phyloP scores from a whole-genome alignment of 495 filamentous ascomycete genomes.

The Venustampulla echinocandica region DNA sequence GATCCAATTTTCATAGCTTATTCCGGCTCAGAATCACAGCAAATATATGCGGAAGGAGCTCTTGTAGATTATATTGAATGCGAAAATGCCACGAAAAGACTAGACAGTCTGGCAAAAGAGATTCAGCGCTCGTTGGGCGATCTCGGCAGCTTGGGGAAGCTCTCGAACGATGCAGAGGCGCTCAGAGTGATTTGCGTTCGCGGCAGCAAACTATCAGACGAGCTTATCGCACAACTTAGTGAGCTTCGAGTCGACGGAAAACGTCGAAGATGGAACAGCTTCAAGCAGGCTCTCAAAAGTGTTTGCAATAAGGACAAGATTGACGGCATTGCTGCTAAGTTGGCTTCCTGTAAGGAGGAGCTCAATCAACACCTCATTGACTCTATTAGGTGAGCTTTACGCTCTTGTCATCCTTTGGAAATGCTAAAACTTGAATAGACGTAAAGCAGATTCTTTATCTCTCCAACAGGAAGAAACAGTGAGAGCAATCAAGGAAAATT shows the following conservation, averaged over 20 bases:
- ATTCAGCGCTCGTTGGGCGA: background rate
- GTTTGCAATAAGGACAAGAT: background rate
- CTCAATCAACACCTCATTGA: background rate
- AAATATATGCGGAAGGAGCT: background rate
- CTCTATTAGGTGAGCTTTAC: background rate
- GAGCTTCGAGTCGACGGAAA: background rate
- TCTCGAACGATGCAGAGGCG: background rate
- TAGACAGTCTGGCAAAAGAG: background rate
- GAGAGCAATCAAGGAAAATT: background rate
- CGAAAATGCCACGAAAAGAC: background rate
- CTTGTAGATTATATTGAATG: background rate
- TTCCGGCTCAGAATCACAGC: background rate
- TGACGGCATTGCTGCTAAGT: background rate
- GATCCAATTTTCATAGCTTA: no score
- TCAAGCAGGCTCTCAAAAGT: background rate
- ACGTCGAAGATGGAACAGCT: background rate
- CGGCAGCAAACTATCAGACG: background rate
- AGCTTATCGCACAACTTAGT: background rate
- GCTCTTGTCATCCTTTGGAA: background rate
- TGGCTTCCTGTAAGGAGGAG: background rate
- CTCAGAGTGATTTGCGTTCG: background rate
- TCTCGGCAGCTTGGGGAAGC: background rate
- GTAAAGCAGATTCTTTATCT: background rate
- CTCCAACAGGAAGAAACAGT: background rate
- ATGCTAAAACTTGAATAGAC: background rate